These are phyloP conservation scores for Chloris gayana DNA, from an alignment of 176 grass and related monocot species.

Conservation along the genomic window DNA sequence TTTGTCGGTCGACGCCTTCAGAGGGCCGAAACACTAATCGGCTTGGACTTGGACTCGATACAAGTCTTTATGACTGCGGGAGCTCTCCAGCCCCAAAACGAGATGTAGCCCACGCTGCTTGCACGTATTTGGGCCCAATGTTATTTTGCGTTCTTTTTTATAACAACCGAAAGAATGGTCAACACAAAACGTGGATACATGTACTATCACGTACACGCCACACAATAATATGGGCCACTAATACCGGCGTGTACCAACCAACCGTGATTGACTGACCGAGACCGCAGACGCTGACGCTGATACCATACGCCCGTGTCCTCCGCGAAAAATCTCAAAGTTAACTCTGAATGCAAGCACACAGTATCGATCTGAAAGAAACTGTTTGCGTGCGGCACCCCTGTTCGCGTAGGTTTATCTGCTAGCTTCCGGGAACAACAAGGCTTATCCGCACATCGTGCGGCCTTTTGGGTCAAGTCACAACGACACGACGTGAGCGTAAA, in stretches of 20 bases:
- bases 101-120: background rate
- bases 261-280: conserved; percentile 29
- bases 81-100: too few relatives aligned
- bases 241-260: conserved; percentile 17
- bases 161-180: too few relatives aligned
- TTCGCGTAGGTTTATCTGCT: background rate
- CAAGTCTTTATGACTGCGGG: too few relatives aligned
- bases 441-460: conserved; percentile 11
- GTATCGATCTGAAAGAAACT: background rate
- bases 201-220: background rate
- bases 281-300: conserved; percentile 18
- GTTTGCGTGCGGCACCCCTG: background rate
- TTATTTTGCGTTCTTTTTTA: background rate
- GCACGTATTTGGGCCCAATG: background rate
- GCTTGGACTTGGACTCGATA: too few relatives aligned
- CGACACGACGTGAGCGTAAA: conserved; percentile 3
- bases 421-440: background rate
- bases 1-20: background rate
- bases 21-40: background rate
- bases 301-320: conserved; percentile 46
- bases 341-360: background rate
- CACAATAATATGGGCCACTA: conserved; percentile 42
- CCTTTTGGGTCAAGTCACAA: background rate
- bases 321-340: background rate
- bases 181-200: background rate